phyloP scores from a whole-genome alignment of 495 filamentous ascomycete genomes.

The Penicillium paradoxum region DNA sequence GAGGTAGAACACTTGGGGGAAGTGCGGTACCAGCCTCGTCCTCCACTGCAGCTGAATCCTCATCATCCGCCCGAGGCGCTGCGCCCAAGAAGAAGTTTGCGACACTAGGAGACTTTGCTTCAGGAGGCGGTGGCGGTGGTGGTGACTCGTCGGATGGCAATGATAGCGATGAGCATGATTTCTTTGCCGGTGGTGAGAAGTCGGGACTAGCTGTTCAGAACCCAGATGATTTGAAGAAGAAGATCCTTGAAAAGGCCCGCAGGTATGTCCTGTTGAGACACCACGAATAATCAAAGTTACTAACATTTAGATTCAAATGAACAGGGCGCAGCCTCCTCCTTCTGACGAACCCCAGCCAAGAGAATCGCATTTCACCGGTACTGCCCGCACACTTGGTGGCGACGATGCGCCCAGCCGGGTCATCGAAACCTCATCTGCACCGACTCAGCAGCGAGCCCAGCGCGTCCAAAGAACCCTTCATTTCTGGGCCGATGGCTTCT shows the following conservation, averaged over 20 bases:
- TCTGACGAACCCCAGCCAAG: constrained; percentile 52
- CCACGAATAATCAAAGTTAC: neutral
- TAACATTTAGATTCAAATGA: constrained; percentile 21
- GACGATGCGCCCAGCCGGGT: constrained; percentile 75
- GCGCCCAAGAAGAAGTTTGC: constrained; percentile 51
- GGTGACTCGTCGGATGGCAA: constrained; percentile 57
- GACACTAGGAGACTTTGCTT: constrained; percentile 48
- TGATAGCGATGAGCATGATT: constrained; percentile 63
- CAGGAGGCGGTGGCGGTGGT: constrained; percentile 38
- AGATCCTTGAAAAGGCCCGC: constrained; percentile 79
- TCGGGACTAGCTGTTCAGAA: constrained; percentile 94
- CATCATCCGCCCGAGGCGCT: constrained; percentile 28
- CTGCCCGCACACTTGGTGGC: constrained; percentile 82
- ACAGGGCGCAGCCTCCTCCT: constrained; percentile 55
- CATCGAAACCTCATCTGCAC: constrained; percentile 59
- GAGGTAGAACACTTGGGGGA: constrained; percentile 33
- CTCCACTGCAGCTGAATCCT: constrained; percentile 27
- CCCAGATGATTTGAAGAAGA: constrained; percentile 65
- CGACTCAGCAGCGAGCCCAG: constrained; percentile 36
- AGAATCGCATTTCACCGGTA: constrained; percentile 65
- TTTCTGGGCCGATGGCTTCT: constrained; percentile 92
- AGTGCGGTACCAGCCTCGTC: constrained; percentile 24
- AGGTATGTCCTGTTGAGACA: constrained; percentile 46
- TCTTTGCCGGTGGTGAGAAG: constrained; percentile 95
- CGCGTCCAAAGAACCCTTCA: constrained; percentile 70